Evolutionary conservation across 345 rosid species (phyloP).

Genomic region (Adansonia digitata): DNA sequence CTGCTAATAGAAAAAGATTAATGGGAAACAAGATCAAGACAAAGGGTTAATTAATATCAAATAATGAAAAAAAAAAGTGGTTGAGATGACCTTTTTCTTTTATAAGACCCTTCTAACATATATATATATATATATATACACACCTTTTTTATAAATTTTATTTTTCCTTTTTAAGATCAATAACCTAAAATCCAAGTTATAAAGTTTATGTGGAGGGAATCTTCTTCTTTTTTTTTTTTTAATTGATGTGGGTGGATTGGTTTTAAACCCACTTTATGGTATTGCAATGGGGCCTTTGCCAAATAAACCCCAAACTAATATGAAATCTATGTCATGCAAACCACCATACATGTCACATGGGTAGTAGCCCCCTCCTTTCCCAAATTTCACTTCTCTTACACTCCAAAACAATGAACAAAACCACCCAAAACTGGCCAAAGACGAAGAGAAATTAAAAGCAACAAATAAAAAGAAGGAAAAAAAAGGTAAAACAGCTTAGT

Average conservation of each 20-base stretch:
- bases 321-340: slow-evolving; percentile 35
- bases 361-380: slow-evolving; percentile 18
- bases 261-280: slow-evolving; percentile 26
- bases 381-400: slow-evolving; percentile 27
- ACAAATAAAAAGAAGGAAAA: too few relatives aligned
- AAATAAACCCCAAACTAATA: slow-evolving; percentile 37
- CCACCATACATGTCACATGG: slow-evolving; percentile 51
- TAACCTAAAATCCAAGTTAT: background rate
- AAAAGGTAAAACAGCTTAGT: slow-evolving; percentile 3
- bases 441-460: background rate
- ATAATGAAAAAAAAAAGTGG: background rate
- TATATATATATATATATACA: too few relatives aligned
- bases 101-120: background rate
- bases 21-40: background rate
- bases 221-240: slow-evolving; percentile 1
- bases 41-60: background rate
- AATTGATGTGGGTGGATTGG: slow-evolving; percentile 13
- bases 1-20: background rate
- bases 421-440: background rate
- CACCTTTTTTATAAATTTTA: background rate
- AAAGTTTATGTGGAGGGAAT: background rate
- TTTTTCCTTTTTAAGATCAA: background rate
- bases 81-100: background rate
- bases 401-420: slow-evolving; percentile 16
- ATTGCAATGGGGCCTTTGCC: slow-evolving; percentile 31